These are phyloP conservation scores for Begonia peltatifolia DNA, from an alignment of 306 rosid species.

Conservation along the genomic window DNA sequence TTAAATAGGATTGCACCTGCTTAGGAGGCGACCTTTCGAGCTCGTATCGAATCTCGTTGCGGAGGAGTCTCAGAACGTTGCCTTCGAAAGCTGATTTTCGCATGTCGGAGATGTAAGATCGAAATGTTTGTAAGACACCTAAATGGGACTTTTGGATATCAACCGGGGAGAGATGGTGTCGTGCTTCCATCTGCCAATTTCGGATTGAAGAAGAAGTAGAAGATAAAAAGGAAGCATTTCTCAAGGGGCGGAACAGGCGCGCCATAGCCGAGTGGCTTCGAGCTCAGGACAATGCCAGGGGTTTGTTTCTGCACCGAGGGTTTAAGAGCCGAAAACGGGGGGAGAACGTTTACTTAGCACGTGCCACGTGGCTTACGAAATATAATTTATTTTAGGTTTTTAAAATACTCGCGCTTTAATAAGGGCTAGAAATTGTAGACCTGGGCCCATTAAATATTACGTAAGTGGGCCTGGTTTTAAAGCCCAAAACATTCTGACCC, in stretches of 20 bases:
- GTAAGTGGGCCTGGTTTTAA: too few relatives aligned
- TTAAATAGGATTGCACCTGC: conserved; percentile 13
- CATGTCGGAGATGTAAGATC: conserved; percentile 53
- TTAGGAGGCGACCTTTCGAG: conserved; percentile 41
- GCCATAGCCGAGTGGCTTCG: conserved; percentile 29
- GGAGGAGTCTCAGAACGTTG: conserved; percentile 51
- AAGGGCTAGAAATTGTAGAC: too few relatives aligned
- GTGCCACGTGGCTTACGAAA: too few relatives aligned
- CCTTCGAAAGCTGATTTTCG: conserved; percentile 65
- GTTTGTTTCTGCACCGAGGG: too few relatives aligned
- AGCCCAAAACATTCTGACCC: too few relatives aligned
- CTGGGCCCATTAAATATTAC: too few relatives aligned
- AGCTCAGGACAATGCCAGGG: too few relatives aligned
- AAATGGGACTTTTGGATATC: conserved; percentile 1
- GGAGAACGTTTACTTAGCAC: too few relatives aligned
- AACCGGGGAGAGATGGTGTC: conserved; percentile 5
- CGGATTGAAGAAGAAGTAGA: conserved; percentile 9
- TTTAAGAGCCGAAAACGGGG: too few relatives aligned
- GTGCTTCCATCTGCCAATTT: conserved; percentile 11
- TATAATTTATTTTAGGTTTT: too few relatives aligned
- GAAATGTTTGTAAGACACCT: conserved; percentile 14
- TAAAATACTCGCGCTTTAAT: too few relatives aligned
- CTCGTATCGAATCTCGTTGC: conserved; percentile 60
- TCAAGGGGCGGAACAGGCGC: conserved; percentile 29
- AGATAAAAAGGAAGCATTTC: conserved; percentile 21